Evolutionary conservation across 805 yeast species (phyloP), one percentile per base, ranked within the genome.

Genomic region (Pichia nakasei): DNA sequence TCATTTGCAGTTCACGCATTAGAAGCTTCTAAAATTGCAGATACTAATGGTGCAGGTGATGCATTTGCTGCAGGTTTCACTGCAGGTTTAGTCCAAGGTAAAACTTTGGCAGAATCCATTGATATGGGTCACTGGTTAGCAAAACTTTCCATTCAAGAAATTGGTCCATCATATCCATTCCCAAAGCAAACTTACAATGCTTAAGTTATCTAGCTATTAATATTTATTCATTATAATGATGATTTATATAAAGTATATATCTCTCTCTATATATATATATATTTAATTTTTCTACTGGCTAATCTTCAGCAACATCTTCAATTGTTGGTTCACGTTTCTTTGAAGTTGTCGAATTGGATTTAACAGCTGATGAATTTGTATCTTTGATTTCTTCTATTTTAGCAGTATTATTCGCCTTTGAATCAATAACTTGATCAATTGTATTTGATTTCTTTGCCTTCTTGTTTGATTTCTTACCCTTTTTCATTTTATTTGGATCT

Each of bases 1-100:
- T 72, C 69, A 59, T 80, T 64, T 72, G 72, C 82, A 41, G 96
- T 93, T 44, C 83, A 77, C 54, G 76, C 81, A 47, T 76, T 93
- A 59, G 83, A 76, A 35, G 56, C 76, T 37, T 66, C 73, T 38
- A 73, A 82, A 66, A 75, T 93, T 48, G 80, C 75, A 47, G 99
- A 93, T 72, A 86, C 97, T 59, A 93, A 91, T 70, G 98, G 98
- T 71, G 97, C 97, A 38, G 97, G 97, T 66, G 97, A 91, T 63
- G 96, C 97, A 13, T 91, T 91, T 61, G 97, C 97, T 45, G 94
- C 93, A 58, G 97, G 97, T 47, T 89, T 91, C 66, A 67, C 88
- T 51, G 95, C 96, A 49, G 93, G 89, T 46, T 69, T 89, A 53
- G 94, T 87, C 45, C 69, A 80, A 65, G 86, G 81, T 52, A 78